A percentile compares a stretch with the other conserved stretches of the same genome.
Evolutionary conservation across 306 rosid genomes (phyloP).

Genomic region (Dryas octopetala): DNA sequence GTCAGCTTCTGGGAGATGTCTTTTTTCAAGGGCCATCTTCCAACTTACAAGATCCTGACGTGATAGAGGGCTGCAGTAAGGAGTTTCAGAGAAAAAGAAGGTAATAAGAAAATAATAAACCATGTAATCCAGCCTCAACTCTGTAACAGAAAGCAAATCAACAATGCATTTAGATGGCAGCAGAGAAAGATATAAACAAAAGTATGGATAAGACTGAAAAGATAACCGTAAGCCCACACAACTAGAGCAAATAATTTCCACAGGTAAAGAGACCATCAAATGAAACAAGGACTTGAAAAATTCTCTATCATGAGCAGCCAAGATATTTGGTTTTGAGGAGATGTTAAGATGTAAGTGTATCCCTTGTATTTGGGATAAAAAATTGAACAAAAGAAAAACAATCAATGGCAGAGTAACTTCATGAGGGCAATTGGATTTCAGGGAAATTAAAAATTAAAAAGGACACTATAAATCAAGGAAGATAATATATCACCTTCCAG

Average conservation of each 20-base stretch:
- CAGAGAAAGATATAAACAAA: conserved; percentile 3
- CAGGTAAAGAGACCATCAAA: neutral
- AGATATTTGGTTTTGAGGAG: neutral
- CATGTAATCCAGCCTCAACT: conserved; percentile 15
- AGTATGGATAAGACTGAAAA: neutral
- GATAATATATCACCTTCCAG: conserved; percentile 56
- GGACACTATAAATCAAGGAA: neutral
- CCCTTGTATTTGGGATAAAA: neutral
- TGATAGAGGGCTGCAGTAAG: conserved; percentile 72
- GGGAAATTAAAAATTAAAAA: neutral
- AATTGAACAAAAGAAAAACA: neutral
- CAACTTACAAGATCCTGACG: conserved; percentile 99
- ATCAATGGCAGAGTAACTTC: neutral
- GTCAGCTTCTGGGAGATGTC: conserved; percentile 90
- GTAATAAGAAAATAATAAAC: conserved; percentile 15
- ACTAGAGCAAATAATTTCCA: neutral
- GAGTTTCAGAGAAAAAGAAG: conserved; percentile 27
- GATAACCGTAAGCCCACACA: neutral
- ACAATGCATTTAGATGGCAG: conserved; percentile 12
- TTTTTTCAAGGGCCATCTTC: conserved; percentile 93
- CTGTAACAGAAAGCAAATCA: conserved; percentile 24
- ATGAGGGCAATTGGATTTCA: neutral
- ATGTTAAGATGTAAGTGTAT: neutral
- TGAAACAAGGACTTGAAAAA: neutral
- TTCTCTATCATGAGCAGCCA: neutral